Base-by-base conservation (phyloP, 768 basidiomycete genomes). In the Auriscalpium microsporum region DNA sequence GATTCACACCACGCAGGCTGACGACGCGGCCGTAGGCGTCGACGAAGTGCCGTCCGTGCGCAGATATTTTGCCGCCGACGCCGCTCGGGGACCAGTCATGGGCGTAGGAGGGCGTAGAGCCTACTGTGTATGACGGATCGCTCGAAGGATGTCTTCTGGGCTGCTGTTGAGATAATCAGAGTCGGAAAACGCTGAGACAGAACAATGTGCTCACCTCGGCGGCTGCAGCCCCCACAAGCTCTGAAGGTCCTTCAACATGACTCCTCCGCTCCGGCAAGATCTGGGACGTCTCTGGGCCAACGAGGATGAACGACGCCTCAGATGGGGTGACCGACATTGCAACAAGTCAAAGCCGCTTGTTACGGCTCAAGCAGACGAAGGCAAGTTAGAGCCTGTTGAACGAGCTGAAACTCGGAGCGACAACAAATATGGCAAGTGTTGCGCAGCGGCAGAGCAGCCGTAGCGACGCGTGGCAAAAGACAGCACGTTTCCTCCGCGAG, bases 21-120 rank as follows among this genome's bases (percentile, higher is more conserved):
- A 94, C 86, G 4, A 94, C 83, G 48, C 94, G 80, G 4, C 89
- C 90, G 63, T 83, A 81, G 1, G 70, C 71, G 66, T 98, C 94
- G 1, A 93, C 72, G 62, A 96, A 90, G 66, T 96, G 83, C 14
- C 90, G 75, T 0, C 93, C 93, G 52, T 80, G 78, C 1, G 80
- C 75, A 35, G 70, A 69, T 21, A 94, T 65, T 13, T 67, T 67
- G 21, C 82, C 82, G 13, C 81, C 83, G 0, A 81, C 85, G 21
- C 74, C 79, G 34, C 65, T 56, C 13, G 54, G 61, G 10, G 83
- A 85, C 89, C 86, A 92, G 64, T 87, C 83, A 60, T 90, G 88
- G 0, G 86, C 87, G 58, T 80, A 87, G 2, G 82, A 78, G 0
- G 69, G 47, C 9, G 63, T 59, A 8, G 74, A 74, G 4, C 83